Base-by-base conservation (phyloP, 2,329 filamentous ascomycete genomes). In the Aspergillus amoenus region DNA sequence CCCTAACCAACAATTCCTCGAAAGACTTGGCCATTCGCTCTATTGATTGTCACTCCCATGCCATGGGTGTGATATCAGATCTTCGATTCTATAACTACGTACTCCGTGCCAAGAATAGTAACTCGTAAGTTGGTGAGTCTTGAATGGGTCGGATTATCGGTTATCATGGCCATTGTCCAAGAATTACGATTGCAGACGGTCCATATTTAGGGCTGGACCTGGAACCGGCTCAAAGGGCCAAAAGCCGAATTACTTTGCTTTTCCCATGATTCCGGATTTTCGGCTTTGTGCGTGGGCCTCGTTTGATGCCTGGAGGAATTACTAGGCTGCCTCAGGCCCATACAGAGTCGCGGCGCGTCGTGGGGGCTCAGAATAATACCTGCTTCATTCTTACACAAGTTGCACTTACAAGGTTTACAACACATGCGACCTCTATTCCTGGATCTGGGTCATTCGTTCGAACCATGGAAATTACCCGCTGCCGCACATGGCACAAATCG, bases 381-480 rank as follows among this genome's bases (percentile, higher is more conserved):
- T 37, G 9, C 12, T n/a, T 5, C 34, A 37, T 37, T n/a, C 34
- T n/a, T 37, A 4, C 4, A 11, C 27, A 30, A 30, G 27, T 30
- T 30, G 9, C 27, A 30, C 27, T 30, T 30, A 30, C 27, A 9
- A 30, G 27, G 27, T 30, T 30, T 11, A 30, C 27, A 30, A 30
- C 9, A 30, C 9, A n/a, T n/a, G 2, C 34, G 12, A 37, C 34
- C 6, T 13, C 12, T 37, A n/a, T 37, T 37, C 13, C 5, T 37
- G 34, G 34, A 37, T 37, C 34, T 37, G 13, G 15, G n/a, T n/a
- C 34, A 13, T 34, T 15, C 9, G 27, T 30, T 21, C 15, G 58
- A 62, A 59, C 58, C 61, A 61, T 61, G 61, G 61, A 52, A 58
- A 45, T 17, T 39, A 54, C 39, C 60, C 52, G 50, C 41, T 11